Evolutionary conservation across 768 basidiomycete genomes (phyloP).

Genomic region (Collybiopsis confluens): DNA sequence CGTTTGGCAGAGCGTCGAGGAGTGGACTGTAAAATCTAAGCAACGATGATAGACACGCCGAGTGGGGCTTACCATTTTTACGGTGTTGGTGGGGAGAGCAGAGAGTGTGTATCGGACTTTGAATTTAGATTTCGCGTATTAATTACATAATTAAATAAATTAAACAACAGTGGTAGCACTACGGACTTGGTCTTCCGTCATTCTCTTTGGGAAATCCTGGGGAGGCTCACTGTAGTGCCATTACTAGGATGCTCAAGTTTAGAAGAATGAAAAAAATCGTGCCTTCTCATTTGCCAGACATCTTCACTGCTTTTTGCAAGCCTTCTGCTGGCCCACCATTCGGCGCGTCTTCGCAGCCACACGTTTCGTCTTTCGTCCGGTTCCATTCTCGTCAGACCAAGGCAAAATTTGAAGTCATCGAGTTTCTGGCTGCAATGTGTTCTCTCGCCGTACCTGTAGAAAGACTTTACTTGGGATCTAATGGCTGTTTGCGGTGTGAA

Average conservation of each 20-base stretch:
- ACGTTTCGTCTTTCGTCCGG: conserved; percentile 74
- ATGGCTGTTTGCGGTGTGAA: conserved; percentile 46
- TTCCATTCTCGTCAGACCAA: conserved; percentile 74
- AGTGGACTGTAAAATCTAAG: conserved; percentile 29
- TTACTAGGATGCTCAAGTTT: no score
- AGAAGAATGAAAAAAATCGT: no score
- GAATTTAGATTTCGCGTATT: no score
- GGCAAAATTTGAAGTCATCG: conserved; percentile 94
- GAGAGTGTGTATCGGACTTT: neutral
- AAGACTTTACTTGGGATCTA: conserved; percentile 72
- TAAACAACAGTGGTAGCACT: no score
- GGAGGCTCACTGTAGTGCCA: neutral
- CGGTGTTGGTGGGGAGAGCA: conserved; percentile 7
- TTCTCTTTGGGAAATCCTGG: no score
- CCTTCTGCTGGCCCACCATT: conserved; percentile 89
- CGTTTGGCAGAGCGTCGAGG: conserved; percentile 55
- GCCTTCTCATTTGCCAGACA: conserved; percentile 89
- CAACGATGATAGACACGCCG: no score
- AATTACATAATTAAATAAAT: no score
- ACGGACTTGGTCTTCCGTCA: no score
- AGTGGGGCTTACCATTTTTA: conserved; percentile 41
- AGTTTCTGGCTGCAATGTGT: conserved; percentile 69
- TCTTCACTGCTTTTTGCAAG: conserved; percentile 85
- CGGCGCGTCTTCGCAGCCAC: conserved; percentile 84
- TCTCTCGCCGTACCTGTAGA: conserved; percentile 82